Conservation (phyloP, 768 basidiomycete genomes). For the Trametes cubensis region DNA sequence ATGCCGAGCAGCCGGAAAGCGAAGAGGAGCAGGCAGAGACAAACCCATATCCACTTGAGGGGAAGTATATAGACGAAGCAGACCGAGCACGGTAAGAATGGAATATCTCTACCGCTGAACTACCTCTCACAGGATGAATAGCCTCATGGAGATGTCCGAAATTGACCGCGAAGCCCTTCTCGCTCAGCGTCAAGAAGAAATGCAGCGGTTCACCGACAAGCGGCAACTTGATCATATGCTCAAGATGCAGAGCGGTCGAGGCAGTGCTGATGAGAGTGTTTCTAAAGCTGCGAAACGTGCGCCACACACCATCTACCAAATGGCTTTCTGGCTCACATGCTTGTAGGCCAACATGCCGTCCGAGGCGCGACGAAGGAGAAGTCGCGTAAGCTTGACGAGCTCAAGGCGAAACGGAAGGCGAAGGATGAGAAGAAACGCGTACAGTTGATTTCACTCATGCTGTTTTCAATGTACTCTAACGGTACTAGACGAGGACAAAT, state of each 20-base stretch:
- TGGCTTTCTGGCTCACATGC: not conserved
- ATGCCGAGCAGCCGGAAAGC: slow-evolving; percentile 56
- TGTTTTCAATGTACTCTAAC: slow-evolving; percentile 22
- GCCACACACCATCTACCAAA: slow-evolving; percentile 28
- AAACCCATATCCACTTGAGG: slow-evolving; percentile 88
- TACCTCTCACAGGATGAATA: slow-evolving; percentile 35
- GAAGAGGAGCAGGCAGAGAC: slow-evolving; percentile 56
- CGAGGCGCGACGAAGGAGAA: slow-evolving; percentile 83
- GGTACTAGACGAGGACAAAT: slow-evolving; percentile 46
- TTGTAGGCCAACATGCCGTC: slow-evolving; percentile 68
- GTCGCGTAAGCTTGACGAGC: slow-evolving; percentile 74
- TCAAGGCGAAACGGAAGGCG: slow-evolving; percentile 84
- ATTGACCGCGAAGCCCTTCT: slow-evolving; percentile 88
- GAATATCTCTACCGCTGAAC: slow-evolving; percentile 6
- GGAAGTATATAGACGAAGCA: slow-evolving; percentile 83
- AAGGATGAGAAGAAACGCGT: slow-evolving; percentile 89
- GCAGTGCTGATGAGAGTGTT: slow-evolving; percentile 58
- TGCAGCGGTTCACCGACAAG: slow-evolving; percentile 73
- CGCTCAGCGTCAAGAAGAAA: slow-evolving; percentile 77
- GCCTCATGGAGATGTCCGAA: slow-evolving; percentile 80
- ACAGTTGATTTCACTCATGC: slow-evolving; percentile 28
- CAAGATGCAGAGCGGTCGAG: slow-evolving; percentile 57
- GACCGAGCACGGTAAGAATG: slow-evolving; percentile 77
- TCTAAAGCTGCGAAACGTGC: slow-evolving; percentile 78
- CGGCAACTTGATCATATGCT: slow-evolving; percentile 75